These are phyloP conservation scores for Helianthus tuberosus DNA, from an alignment of 129 eudicot genomes.

Conservation along the genomic window DNA sequence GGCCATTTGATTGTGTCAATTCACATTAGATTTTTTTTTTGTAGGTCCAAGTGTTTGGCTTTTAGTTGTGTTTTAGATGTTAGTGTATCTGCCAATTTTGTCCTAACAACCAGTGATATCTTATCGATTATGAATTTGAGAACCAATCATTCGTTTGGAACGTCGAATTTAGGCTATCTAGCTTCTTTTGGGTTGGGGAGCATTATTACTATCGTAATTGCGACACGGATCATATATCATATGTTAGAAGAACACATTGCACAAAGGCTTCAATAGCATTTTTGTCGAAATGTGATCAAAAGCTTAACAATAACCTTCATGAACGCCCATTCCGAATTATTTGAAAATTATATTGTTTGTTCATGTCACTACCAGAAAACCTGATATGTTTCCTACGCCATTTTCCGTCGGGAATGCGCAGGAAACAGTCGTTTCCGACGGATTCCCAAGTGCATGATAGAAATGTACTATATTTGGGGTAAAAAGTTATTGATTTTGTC, in stretches of 20 bases:
- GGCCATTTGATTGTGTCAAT: too few relatives aligned
- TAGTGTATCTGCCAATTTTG: not conserved
- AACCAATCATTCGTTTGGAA: not conserved
- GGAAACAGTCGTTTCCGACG: too few relatives aligned
- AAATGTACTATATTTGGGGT: conserved; percentile 6
- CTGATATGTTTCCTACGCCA: too few relatives aligned
- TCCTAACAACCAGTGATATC: not conserved
- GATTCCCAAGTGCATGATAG: not conserved
- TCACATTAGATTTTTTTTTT: not conserved
- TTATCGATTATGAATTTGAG: not conserved
- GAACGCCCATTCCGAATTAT: not conserved
- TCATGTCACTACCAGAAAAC: not conserved
- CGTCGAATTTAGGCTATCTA: not conserved
- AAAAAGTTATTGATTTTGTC: not conserved
- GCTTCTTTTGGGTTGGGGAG: not conserved
- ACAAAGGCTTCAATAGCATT: not conserved
- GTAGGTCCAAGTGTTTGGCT: not conserved
- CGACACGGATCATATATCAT: not conserved
- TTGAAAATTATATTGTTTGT: not conserved
- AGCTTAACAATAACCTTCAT: not conserved
- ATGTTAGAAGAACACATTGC: not conserved
- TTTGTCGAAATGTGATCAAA: not conserved
- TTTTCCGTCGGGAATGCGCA: too few relatives aligned
- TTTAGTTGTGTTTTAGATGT: not conserved
- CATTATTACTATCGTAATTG: not conserved